These are phyloP conservation scores for Nothopassalora personata DNA, from an alignment of 2,329 filamentous ascomycete genomes.

Conservation along the genomic window DNA sequence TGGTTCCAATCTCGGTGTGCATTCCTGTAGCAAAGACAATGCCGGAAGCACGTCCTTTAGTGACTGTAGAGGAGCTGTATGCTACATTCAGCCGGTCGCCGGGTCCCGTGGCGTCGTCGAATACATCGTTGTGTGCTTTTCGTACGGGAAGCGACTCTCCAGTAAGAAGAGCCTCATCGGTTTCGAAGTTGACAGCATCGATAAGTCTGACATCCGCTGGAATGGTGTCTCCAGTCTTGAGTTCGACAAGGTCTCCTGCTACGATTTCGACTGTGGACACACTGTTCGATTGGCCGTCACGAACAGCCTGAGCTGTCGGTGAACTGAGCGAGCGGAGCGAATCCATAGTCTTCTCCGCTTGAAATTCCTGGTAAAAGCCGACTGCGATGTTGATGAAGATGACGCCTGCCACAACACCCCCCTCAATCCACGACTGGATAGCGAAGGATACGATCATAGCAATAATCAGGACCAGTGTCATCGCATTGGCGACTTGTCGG, in stretches of 20 bases:
- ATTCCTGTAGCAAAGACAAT: conserved; percentile 67
- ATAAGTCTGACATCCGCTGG: conserved; percentile 44
- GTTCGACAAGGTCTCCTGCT: conserved; percentile 44
- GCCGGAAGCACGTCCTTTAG: conserved; percentile 62
- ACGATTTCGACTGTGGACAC: conserved; percentile 43
- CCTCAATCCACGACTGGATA: conserved; percentile 45
- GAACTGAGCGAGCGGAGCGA: conserved; percentile 44
- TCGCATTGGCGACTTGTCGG: conserved; percentile 70
- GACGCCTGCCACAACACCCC: conserved; percentile 44
- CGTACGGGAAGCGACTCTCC: conserved; percentile 66
- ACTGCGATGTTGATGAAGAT: conserved; percentile 43
- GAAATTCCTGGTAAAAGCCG: conserved; percentile 44
- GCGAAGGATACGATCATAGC: conserved; percentile 47
- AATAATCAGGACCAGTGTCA: conserved; percentile 59
- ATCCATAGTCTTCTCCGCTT: conserved; percentile 48
- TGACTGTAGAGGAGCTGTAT: conserved; percentile 68
- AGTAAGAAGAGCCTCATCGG: conserved; percentile 69
- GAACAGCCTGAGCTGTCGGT: conserved; percentile 42
- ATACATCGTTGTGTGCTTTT: conserved; percentile 57
- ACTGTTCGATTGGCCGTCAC: conserved; percentile 41
- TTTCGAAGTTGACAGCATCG: conserved; percentile 59
- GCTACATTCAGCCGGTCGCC: conserved; percentile 67
- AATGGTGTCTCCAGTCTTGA: conserved; percentile 46
- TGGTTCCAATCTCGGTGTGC: conserved; percentile 69
- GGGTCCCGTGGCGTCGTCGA: conserved; percentile 51